phyloP scores from a whole-genome alignment of 352 stramenopile species.

The Pseudoperonospora humuli region DNA sequence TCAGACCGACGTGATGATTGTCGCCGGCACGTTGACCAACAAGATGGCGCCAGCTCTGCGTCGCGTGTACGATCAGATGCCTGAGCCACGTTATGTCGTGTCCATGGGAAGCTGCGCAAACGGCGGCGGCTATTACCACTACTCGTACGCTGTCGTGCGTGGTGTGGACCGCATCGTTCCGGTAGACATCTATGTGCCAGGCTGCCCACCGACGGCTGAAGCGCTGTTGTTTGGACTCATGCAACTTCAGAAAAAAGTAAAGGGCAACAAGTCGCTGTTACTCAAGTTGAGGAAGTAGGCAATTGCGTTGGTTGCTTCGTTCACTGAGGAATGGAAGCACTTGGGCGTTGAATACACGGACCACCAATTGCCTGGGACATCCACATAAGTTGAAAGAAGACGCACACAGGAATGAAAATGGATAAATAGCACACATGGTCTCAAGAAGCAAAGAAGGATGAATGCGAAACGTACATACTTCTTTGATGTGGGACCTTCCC shows the following conservation, averaged over 20 bases:
- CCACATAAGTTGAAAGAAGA: slow-evolving; percentile 15
- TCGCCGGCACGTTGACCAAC: slow-evolving; percentile 98
- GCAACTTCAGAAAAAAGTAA: slow-evolving; percentile 99
- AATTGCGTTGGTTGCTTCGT: neutral
- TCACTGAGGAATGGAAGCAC: slow-evolving; percentile 12
- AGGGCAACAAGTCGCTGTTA: slow-evolving; percentile 94
- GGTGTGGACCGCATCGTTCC: slow-evolving; percentile 96
- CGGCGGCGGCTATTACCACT: slow-evolving; percentile 90
- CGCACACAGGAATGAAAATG: slow-evolving; percentile 20
- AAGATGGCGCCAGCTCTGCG: slow-evolving; percentile 99
- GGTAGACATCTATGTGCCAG: slow-evolving; percentile 99
- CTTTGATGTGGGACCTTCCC: neutral
- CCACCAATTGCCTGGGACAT: neutral
- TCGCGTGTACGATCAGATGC: slow-evolving; percentile 98
- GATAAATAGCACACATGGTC: slow-evolving; percentile 8
- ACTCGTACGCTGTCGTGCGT: slow-evolving; percentile 97
- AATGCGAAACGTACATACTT: slow-evolving; percentile 4
- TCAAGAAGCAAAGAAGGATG: neutral
- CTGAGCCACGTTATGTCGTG: slow-evolving; percentile 96
- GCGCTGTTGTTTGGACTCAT: slow-evolving; percentile 97
- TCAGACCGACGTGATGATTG: slow-evolving; percentile 99
- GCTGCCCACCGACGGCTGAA: slow-evolving; percentile 97
- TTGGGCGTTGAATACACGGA: neutral
- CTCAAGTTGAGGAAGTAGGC: slow-evolving; percentile 94
- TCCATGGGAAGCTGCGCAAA: slow-evolving; percentile 99